phyloP scores from a whole-genome alignment of 306 rosid genomes.

The Dalbergia cultrata region DNA sequence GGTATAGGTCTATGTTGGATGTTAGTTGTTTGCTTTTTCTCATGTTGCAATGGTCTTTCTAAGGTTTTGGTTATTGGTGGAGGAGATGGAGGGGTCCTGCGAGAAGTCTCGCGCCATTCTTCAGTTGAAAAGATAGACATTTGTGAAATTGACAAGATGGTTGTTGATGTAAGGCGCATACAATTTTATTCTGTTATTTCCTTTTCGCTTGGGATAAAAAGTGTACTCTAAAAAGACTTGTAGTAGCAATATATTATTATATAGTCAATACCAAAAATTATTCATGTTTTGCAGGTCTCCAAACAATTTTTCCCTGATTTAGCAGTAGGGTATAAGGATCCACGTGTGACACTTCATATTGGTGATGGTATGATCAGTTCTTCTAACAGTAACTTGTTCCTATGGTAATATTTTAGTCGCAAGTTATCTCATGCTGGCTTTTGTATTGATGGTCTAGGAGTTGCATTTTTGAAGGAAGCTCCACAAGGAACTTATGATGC shows the following conservation, averaged over 20 bases:
- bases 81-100: constrained; percentile 97
- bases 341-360: constrained; percentile 82
- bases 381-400: neutral
- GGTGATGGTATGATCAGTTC: constrained; percentile 81
- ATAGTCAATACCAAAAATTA: neutral
- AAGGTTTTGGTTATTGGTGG: constrained; percentile 99
- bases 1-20: constrained; percentile 17
- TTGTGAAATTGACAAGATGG: constrained; percentile 99
- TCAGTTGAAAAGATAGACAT: constrained; percentile 91
- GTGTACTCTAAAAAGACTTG: constrained; percentile 7
- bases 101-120: constrained; percentile 93
- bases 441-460: constrained; percentile 68
- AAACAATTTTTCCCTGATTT: constrained; percentile 85
- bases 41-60: neutral
- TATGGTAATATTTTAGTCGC: neutral
- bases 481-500: constrained; percentile 96
- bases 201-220: constrained; percentile 1
- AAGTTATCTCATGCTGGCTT: constrained; percentile 42
- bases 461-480: constrained; percentile 86
- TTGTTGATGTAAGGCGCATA: constrained; percentile 66
- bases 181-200: constrained; percentile 10
- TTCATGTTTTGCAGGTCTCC: constrained; percentile 68
- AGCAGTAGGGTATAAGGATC: constrained; percentile 89
- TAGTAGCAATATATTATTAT: neutral
- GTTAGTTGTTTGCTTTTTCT: constrained; percentile 31